Base-by-base conservation (phyloP, 352 stramenopile species). In the Plasmopara viticola region DNA sequence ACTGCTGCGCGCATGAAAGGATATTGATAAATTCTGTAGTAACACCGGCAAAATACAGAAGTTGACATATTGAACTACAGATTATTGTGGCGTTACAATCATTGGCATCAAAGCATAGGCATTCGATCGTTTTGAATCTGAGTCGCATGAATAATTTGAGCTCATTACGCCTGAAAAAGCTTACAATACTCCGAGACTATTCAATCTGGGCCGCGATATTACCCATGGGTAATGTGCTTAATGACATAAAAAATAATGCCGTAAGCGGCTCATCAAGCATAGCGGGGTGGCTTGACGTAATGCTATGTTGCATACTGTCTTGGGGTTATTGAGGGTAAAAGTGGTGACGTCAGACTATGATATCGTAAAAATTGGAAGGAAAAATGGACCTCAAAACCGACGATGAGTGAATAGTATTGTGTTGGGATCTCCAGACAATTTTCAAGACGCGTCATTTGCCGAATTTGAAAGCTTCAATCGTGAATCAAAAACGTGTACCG, bases 351-450 rank as follows among this genome's bases (percentile, higher is more conserved):
- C 34, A 12, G 9, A 58, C 51, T 0, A 35, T 17, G 3, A 58
- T 14, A 20, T 58, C 43, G 5, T 20, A 6, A 4, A 35, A 25
- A 48, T 18, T 1, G 51, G 52, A 25, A 42, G 51, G 30, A 58
- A 58, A 0, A 58, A 5, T 5, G 13, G 41, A 8, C 51, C 51
- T 43, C 51, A 52, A 41, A 52, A 58, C 20, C 18, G 5, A n/a
- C 51, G 43, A 10, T 58, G 43, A 9, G 33, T 48, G 3, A 34
- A 20, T 4, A 42, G 30, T 7, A 59, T 53, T 1, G 37, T 33
- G 2, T 44, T n/a, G 3, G 29, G 37, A 7, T 59, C 52, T 12
- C 15, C 25, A 4, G 44, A 52, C 5, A 58, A 12, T 37, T 34
- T 43, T n/a, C 4, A 13, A 9, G 51, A 8, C 17, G 43, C 52